Evolutionary conservation across 352 stramenopile species (phyloP).

Genomic region (Globisporangium emineosum): DNA sequence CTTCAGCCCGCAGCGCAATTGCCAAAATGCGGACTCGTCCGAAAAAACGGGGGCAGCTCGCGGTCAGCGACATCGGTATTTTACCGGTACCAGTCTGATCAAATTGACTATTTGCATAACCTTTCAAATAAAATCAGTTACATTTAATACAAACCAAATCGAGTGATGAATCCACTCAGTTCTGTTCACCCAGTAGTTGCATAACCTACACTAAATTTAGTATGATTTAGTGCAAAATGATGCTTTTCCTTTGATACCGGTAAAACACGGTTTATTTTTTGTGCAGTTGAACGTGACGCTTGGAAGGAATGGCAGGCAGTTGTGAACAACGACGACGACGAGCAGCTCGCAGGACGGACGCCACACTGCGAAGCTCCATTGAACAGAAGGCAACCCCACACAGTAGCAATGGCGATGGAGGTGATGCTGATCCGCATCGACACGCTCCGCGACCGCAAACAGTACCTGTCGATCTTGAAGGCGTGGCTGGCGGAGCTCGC

Average conservation of each 20-base stretch:
- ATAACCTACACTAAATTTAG: too few species aligned
- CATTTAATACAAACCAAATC: too few species aligned
- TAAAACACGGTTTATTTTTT: background rate
- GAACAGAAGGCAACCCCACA: background rate
- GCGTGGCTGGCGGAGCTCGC: slow-evolving; percentile 53
- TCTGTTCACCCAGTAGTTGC: background rate
- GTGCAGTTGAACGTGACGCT: background rate
- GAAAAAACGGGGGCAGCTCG: background rate
- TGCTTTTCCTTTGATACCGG: background rate
- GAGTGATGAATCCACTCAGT: too few species aligned
- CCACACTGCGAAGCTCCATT: background rate
- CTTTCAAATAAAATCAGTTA: background rate
- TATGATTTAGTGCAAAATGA: background rate
- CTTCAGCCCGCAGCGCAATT: background rate
- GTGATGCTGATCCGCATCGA: slow-evolving; percentile 68
- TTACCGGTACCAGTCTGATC: background rate
- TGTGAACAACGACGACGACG: background rate
- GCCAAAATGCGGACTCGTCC: background rate
- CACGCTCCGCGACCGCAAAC: slow-evolving; percentile 52
- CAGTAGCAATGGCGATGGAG: slow-evolving; percentile 33
- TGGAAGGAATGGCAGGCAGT: slow-evolving; percentile 20
- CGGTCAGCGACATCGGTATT: background rate
- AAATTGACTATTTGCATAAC: background rate
- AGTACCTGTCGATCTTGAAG: slow-evolving; percentile 59
- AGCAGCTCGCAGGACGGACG: background rate